Evolutionary conservation across 768 basidiomycete genomes (phyloP).

Genomic region (Kwoniella dejecticola): DNA sequence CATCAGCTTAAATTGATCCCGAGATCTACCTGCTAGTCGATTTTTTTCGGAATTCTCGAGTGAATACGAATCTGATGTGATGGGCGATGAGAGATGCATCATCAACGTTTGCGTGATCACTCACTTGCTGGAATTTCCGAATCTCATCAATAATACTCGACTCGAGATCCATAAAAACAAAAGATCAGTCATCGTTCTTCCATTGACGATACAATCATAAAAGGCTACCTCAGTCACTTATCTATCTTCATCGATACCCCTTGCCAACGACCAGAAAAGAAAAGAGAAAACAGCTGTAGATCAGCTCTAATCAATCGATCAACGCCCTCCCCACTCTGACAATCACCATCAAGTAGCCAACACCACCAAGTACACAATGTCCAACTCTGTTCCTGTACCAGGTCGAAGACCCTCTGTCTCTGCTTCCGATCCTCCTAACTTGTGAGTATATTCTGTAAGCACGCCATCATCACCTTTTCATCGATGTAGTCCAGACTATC

Average conservation of each 20-base stretch:
- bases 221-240: too few relatives aligned
- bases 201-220: not conserved
- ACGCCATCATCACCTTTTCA: not conserved
- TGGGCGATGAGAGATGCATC: not conserved
- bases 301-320: not conserved
- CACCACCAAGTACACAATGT: constrained; percentile 25
- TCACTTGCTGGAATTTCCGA: constrained; percentile 1
- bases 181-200: not conserved
- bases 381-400: constrained; percentile 23
- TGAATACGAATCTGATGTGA: not conserved
- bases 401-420: constrained; percentile 52
- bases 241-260: not conserved
- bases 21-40: not conserved
- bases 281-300: too few relatives aligned
- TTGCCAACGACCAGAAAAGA: too few relatives aligned
- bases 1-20: constrained; percentile 5
- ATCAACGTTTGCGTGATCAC: constrained; percentile 4
- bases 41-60: not conserved
- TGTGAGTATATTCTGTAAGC: constrained; percentile 34
- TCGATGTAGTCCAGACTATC: not conserved
- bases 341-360: not conserved
- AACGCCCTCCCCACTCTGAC: too few relatives aligned
- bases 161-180: too few relatives aligned
- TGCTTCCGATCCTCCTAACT: constrained; percentile 53
- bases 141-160: not conserved